Evolutionary conservation across 495 filamentous ascomycete species (phyloP).

Genomic region (Hypoxylon perforatum): DNA sequence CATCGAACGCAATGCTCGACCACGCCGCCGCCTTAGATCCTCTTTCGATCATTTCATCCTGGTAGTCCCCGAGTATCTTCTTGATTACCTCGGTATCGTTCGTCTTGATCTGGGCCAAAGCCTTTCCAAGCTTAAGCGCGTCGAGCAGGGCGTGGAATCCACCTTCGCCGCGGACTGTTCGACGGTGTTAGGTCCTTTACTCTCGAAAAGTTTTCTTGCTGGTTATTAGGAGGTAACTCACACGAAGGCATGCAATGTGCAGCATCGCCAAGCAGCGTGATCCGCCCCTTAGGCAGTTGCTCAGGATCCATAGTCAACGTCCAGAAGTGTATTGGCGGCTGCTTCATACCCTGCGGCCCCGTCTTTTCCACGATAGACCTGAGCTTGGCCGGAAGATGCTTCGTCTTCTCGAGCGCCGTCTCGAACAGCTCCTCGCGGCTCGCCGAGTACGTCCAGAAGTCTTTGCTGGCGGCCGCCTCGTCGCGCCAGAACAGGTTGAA

Average conservation of each 20-base stretch:
- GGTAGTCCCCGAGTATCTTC: conserved; percentile 34
- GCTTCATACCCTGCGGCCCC: conserved; percentile 29
- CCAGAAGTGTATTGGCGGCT: conserved; percentile 26
- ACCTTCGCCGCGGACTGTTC: conserved; percentile 37
- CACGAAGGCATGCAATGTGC: conserved; percentile 69
- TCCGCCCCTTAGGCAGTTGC: conserved; percentile 48
- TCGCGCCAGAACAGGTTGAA: conserved; percentile 42
- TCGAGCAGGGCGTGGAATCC: conserved; percentile 39
- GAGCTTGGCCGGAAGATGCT: conserved; percentile 31
- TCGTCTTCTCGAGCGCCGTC: conserved; percentile 36
- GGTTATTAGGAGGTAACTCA: conserved; percentile 37
- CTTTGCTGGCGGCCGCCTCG: conserved; percentile 29
- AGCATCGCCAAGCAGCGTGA: conserved; percentile 61
- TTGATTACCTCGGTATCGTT: conserved; percentile 19
- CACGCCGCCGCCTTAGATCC: conserved; percentile 31
- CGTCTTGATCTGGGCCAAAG: conserved; percentile 17
- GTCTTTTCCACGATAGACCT: conserved; percentile 40
- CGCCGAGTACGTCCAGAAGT: conserved; percentile 38
- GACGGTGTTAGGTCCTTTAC: neutral
- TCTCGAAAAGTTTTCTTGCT: neutral
- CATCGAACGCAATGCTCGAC: conserved; percentile 35
- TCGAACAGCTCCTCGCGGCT: conserved; percentile 37
- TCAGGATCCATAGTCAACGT: conserved; percentile 33
- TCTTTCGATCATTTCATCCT: conserved; percentile 34
- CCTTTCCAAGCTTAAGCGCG: conserved; percentile 34